phyloP scores from a whole-genome alignment of 2,329 filamentous ascomycete genomes.

The Metarhizium guizhouense region DNA sequence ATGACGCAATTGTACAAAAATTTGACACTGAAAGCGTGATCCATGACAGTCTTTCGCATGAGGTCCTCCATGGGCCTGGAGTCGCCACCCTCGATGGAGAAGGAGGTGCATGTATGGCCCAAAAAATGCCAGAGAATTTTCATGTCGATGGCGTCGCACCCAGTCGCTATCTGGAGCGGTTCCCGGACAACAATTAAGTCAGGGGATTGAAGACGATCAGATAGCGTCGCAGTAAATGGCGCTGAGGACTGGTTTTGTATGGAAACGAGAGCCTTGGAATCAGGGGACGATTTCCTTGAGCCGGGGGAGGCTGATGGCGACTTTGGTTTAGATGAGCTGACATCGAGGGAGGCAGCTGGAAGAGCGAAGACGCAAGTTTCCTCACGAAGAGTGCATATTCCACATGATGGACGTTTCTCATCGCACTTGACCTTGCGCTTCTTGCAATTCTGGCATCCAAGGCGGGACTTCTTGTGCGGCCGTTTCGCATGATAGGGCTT shows the following conservation, averaged over 20 bases:
- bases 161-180: constrained; percentile 1
- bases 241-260: not conserved
- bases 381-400: constrained; percentile 37
- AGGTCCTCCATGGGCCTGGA: constrained; percentile 29
- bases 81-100: constrained; percentile 30
- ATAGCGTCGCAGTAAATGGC: not conserved
- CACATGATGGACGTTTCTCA: constrained; percentile 40
- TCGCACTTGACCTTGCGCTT: constrained; percentile 47
- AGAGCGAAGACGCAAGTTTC: constrained; percentile 37
- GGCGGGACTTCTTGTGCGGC: constrained; percentile 45
- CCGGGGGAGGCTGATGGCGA: not conserved
- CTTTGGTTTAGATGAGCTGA: not conserved
- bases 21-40: constrained; percentile 40
- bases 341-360: constrained; percentile 10
- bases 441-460: constrained; percentile 47
- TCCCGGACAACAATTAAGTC: constrained; percentile 12
- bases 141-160: constrained; percentile 34
- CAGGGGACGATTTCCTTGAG: not conserved
- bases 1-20: constrained; percentile 49
- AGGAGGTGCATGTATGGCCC: constrained; percentile 34
- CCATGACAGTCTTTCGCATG: constrained; percentile 37
- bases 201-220: too few species aligned
- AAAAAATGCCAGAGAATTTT: constrained; percentile 48
- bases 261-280: constrained; percentile 1
- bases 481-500: constrained; percentile 34